Conservation (phyloP, 2,329 filamentous ascomycete genomes). For the Sporothrix mexicana region DNA sequence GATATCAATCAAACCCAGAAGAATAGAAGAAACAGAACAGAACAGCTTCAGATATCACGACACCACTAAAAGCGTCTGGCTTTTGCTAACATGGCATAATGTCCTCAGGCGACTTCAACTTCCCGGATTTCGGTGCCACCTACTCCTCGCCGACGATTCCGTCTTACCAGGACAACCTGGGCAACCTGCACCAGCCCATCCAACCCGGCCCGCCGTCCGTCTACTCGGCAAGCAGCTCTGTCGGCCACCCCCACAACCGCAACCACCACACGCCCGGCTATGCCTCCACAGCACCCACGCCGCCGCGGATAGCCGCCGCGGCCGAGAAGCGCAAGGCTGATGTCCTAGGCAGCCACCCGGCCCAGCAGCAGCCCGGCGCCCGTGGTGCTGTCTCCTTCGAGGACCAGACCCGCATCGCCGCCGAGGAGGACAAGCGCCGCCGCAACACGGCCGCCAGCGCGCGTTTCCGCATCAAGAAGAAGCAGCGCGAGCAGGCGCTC, state of each 20-base stretch:
- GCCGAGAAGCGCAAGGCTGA: conserved; percentile 56
- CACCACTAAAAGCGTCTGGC: conserved; percentile 25
- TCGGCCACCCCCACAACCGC: conserved; percentile 44
- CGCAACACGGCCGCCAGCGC: conserved; percentile 88
- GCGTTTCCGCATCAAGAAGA: conserved; percentile 93
- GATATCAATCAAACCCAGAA: conserved; percentile 13
- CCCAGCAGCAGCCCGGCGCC: conserved; percentile 38
- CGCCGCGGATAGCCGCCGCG: conserved; percentile 38
- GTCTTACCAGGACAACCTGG: conserved; percentile 51
- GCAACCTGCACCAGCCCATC: conserved; percentile 53
- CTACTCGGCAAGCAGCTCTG: conserved; percentile 45
- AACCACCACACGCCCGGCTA: conserved; percentile 40
- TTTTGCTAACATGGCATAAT: conserved; percentile 54
- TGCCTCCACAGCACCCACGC: conserved; percentile 41
- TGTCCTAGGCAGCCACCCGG: conserved; percentile 39
- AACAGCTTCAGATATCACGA: not conserved
- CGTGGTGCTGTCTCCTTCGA: conserved; percentile 60
- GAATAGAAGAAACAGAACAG: not conserved
- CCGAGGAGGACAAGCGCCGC: conserved; percentile 88
- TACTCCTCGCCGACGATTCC: conserved; percentile 59
- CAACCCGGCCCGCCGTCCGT: conserved; percentile 58
- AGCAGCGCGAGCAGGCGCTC: conserved; percentile 87
- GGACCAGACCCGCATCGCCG: conserved; percentile 72
- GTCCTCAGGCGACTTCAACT: conserved; percentile 64
- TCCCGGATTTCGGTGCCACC: conserved; percentile 59